phyloP scores from a whole-genome alignment of 2,329 filamentous ascomycete species.

The Fusarium sp. region DNA sequence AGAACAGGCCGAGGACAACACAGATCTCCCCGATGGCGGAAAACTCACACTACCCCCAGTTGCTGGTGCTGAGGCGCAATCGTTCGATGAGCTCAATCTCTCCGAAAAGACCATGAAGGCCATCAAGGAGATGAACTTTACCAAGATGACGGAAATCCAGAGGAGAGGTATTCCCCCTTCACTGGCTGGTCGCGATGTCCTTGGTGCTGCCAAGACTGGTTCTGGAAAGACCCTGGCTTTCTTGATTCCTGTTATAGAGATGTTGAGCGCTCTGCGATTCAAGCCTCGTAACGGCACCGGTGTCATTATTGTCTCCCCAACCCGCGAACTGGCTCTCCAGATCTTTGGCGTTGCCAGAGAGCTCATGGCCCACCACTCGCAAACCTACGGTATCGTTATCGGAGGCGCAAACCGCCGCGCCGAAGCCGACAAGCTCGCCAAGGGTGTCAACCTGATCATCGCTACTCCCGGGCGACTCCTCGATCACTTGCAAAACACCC shows the following conservation, averaged over 20 bases:
- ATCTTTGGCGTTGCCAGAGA: conserved; percentile 96
- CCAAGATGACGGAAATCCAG: conserved; percentile 96
- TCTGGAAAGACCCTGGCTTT: conserved; percentile 97
- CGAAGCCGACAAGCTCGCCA: conserved; percentile 91
- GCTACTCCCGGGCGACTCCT: conserved; percentile 92
- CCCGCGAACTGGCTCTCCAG: conserved; percentile 91
- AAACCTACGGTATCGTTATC: conserved; percentile 94
- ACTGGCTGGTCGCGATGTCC: conserved; percentile 87
- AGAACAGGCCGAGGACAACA: conserved; percentile 44
- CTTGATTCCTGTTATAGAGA: conserved; percentile 92
- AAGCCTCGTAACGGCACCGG: conserved; percentile 95
- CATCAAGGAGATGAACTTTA: conserved; percentile 90
- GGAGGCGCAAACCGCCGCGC: conserved; percentile 91
- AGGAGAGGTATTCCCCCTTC: conserved; percentile 85
- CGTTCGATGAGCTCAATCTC: conserved; percentile 83
- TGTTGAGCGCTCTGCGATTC: conserved; percentile 88
- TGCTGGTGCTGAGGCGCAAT: conserved; percentile 67
- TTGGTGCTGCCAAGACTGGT: conserved; percentile 95
- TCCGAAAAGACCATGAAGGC: conserved; percentile 90
- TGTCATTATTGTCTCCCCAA: conserved; percentile 91
- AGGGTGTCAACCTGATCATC: conserved; percentile 94
- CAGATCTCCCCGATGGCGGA: conserved; percentile 50
- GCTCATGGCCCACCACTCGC: conserved; percentile 92
- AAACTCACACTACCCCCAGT: conserved; percentile 62
- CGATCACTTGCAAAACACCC: conserved; percentile 93